These are phyloP conservation scores for Blepharisma japonicum DNA, from an alignment of 73 alveolate genomes.

Conservation along the genomic window DNA sequence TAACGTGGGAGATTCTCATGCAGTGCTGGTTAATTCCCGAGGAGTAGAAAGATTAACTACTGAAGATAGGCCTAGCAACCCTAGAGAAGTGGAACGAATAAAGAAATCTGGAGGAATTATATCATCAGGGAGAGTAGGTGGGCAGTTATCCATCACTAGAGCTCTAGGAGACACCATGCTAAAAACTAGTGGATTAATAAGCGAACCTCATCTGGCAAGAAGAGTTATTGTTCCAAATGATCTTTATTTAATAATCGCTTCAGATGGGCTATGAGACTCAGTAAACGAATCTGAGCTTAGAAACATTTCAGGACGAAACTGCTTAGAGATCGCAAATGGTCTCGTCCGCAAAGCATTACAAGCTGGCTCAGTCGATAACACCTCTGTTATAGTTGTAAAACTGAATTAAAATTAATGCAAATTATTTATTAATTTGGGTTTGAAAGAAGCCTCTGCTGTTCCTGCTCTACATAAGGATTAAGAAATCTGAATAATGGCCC, in stretches of 20 bases:
- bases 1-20: conserved; percentile 60
- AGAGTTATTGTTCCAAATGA: conserved; percentile 34
- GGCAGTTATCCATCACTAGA: conserved; percentile 44
- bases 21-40: conserved; percentile 33
- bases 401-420: too few species aligned
- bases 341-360: conserved; percentile 41
- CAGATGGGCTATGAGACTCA: conserved; percentile 66
- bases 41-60: conserved; percentile 29
- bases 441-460: too few species aligned
- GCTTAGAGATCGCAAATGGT: conserved; percentile 34
- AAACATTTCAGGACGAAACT: not conserved
- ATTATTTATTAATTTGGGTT: too few species aligned
- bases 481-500: too few species aligned
- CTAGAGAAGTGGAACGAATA: conserved; percentile 44
- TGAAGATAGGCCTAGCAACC: conserved; percentile 50
- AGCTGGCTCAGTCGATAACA: conserved; percentile 46
- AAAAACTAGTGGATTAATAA: conserved; percentile 43
- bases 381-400: conserved; percentile 43
- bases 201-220: conserved; percentile 44
- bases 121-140: conserved; percentile 40
- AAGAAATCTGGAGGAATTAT: conserved; percentile 41
- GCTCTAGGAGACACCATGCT: conserved; percentile 53
- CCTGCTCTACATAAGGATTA: too few species aligned
- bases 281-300: conserved; percentile 42
- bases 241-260: conserved; percentile 54